Base-by-base conservation (phyloP, 1,284 basidiomycete genomes). In the Pyrrhoderma noxium region DNA sequence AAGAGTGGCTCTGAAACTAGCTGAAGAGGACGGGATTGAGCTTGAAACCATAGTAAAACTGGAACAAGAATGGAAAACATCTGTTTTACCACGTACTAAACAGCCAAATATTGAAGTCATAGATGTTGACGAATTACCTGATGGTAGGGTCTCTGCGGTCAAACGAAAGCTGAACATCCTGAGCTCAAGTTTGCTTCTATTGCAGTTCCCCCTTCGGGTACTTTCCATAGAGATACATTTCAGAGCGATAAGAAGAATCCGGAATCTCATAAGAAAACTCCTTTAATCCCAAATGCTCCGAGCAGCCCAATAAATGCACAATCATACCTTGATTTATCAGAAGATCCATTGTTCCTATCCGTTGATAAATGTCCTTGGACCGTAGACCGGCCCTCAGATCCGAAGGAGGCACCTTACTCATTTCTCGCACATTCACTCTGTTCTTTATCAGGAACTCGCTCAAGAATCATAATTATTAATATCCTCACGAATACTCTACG, bases 401-500 rank as follows among this genome's bases (percentile, higher is more conserved):
- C 45, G 41, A 40, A 40, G 38, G 14, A 40, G 21, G 79, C 86
- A 7, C 90, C 92, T 0, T 96, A 93, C 64, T 79, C 85, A 1
- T 88, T 94, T 59, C 75, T 96, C 19, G 81, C 84, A 0, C 81
- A 86, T 58, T 79, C 87, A 0, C 81, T 95, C 36, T 76, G 80
- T 5, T 76, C 80, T 27, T 70, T 95, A 9, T 83, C 82, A 0
- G 69, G 75, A 22, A 96, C 93, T 0, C 78, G 85, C 21, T 93
- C 90, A 13, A 80, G 93, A n/a, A 84, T 89, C 41, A 67, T 74
- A 27, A 95, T 96, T 57, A 70, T 85, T 40, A 82, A 91, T 55
- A 80, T 82, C 13, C 68, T 96, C 50, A 92, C 90, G 21, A 96
- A 96, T 57, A 67, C 80, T 8, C 67, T 96, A 9, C 82, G 89